phyloP scores from a whole-genome alignment of 2,329 filamentous ascomycete genomes.

The Aspergillus intermedius region DNA sequence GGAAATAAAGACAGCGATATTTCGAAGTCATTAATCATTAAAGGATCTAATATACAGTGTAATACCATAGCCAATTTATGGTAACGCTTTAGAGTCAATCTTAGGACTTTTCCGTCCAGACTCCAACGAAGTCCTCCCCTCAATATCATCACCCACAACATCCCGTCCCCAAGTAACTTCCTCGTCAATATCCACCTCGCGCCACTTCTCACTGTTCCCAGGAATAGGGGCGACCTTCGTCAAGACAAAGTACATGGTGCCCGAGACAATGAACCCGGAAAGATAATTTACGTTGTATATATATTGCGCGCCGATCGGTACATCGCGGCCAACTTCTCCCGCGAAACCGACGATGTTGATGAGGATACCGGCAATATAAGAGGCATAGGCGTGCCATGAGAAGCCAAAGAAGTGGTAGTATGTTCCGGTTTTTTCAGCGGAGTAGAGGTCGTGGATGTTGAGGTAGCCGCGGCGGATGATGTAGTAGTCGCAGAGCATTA shows the following conservation, averaged over 20 bases:
- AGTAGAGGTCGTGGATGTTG: constrained; percentile 72
- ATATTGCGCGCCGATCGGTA: constrained; percentile 73
- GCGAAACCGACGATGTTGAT: constrained; percentile 91
- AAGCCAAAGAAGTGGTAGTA: constrained; percentile 72
- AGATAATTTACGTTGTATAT: constrained; percentile 93
- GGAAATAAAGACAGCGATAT: no score
- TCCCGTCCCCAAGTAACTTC: constrained; percentile 29
- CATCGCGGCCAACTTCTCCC: constrained; percentile 64
- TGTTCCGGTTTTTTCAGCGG: constrained; percentile 50
- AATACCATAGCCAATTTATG: background rate
- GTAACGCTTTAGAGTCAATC: background rate
- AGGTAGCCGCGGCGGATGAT: constrained; percentile 75
- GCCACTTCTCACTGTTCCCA: constrained; percentile 67
- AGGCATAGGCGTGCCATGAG: constrained; percentile 75
- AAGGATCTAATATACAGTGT: background rate
- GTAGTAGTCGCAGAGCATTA: constrained; percentile 86
- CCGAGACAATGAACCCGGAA: constrained; percentile 67
- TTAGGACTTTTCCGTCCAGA: constrained; percentile 17
- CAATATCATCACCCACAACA: constrained; percentile 22
- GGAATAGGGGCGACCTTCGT: constrained; percentile 66
- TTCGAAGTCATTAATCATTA: no score
- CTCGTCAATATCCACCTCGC: constrained; percentile 55
- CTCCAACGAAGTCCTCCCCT: background rate
- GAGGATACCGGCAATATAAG: constrained; percentile 75
- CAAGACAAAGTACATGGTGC: constrained; percentile 60